Base-by-base conservation (phyloP, 169 alveolate genomes). In the Plasmodium vivax region DNA sequence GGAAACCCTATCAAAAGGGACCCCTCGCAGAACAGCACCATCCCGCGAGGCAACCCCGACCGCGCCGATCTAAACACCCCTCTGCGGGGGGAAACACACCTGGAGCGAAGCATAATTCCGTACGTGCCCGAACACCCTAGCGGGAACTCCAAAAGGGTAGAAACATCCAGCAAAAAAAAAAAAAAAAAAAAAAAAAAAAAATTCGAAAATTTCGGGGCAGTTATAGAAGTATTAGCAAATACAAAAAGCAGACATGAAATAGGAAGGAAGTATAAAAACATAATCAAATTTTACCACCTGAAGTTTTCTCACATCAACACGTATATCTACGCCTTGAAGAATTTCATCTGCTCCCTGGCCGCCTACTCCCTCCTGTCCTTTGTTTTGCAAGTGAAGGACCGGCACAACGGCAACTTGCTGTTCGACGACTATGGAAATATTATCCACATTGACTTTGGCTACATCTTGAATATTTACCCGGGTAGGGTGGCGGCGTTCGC, bases 371-470 rank as follows among this genome's bases (percentile, higher is more conserved):
- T 99, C 43, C 98, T 98, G 32, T 97, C 99, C 51, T 98, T 98
- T 85, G 97, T 99, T 84, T 96, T 99, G 62, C 94, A 88, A 88
- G 94, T 88, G 73, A 98, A 98, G 93, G 99, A 99, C 93, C 95
- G 99, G 51, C 99, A 99, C 97, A 99, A 99, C 87, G 99, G 99
- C 6, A 99, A 99, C 94, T 96, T 99, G 27, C 93, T 99, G 93
- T 96, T 99, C 83, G 99, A 98, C 91, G 97, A 97, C 47, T 96
- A 97, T 27, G 99, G 99, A 12, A 99, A 98, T 92, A 97, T 98
- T 56, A 97, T 99, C 38, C 99, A 99, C 96, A 99, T 99, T 27
- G 98, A 99, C 91, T 99, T 97, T 96, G 99, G 99, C 5, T 99
- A 97, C 94, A 97, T 99, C 96, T 96, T 99, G 73, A 96, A 99